Percentiles rank a stretch among this genome's conserved stretches.
These are phyloP conservation scores for Aspergillus olivimuriae DNA, from an alignment of 495 filamentous ascomycete species.

Conservation along the genomic window DNA sequence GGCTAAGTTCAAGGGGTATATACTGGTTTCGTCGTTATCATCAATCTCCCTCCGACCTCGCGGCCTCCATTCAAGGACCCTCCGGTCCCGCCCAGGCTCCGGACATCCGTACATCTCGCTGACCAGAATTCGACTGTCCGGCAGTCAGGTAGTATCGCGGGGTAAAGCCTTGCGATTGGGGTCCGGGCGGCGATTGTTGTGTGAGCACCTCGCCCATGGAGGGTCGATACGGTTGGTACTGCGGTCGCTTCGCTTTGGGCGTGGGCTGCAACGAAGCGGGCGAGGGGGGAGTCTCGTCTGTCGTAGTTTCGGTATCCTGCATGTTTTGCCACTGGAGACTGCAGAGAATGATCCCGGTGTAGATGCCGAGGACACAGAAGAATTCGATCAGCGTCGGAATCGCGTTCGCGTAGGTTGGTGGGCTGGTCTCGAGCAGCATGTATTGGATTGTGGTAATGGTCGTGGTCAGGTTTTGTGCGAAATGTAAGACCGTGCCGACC, in stretches of 20 bases:
- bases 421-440: not conserved
- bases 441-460: not conserved
- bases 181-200: not conserved
- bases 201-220: not conserved
- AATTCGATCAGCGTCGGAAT: slow-evolving; percentile 10
- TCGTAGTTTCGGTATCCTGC: not conserved
- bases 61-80: too few relatives aligned
- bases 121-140: not conserved
- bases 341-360: slow-evolving; percentile 16
- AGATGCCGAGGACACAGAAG: slow-evolving; percentile 17
- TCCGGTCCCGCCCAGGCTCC: too few relatives aligned
- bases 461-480: not conserved
- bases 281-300: not conserved
- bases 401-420: slow-evolving; percentile 9
- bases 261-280: not conserved
- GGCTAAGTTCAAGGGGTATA: too few relatives aligned
- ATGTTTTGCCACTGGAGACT: slow-evolving; percentile 14
- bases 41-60: too few relatives aligned
- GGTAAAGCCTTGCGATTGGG: not conserved
- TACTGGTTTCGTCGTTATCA: too few relatives aligned
- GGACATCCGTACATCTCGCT: too few relatives aligned
- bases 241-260: not conserved
- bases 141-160: not conserved
- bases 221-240: not conserved
- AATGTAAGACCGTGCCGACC: not conserved